phyloP scores from a whole-genome alignment of 148 eudicot species.

The Chenopodium formosanum region DNA sequence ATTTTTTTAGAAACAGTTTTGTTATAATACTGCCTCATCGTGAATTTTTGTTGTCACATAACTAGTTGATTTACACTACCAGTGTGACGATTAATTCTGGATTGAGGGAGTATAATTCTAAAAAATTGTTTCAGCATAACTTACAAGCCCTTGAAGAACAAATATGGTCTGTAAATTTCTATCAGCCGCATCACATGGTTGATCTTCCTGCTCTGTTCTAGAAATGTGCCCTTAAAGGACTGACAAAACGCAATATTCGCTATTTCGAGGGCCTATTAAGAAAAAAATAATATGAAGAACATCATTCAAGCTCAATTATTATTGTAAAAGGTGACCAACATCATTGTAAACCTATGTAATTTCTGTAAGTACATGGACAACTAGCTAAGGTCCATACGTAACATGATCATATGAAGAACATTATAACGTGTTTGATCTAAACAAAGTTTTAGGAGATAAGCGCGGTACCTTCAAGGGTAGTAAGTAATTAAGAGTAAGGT shows the following conservation, averaged over 20 bases:
- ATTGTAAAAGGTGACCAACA: no score
- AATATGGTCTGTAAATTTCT: conserved; percentile 59
- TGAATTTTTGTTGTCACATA: background rate
- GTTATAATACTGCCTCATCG: background rate
- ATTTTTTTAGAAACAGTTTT: background rate
- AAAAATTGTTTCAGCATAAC: conserved; percentile 6
- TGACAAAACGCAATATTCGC: conserved; percentile 54
- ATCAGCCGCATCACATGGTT: conserved; percentile 45
- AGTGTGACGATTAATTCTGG: background rate
- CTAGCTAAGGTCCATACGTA: no score
- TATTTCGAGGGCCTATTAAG: conserved; percentile 41
- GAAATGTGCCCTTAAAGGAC: conserved; percentile 37
- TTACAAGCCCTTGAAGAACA: conserved; percentile 77
- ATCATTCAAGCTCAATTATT: no score
- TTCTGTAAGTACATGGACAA: no score
- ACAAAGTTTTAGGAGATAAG: background rate
- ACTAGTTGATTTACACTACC: background rate
- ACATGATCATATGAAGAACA: no score
- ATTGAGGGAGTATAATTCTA: background rate
- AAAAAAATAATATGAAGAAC: no score
- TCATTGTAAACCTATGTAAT: no score
- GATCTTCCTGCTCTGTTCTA: conserved; percentile 46
- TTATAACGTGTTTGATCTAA: background rate
- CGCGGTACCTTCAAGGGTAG: conserved; percentile 62
- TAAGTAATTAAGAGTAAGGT: conserved; percentile 54